These are phyloP conservation scores for Triticum monococcum DNA, from an alignment of 176 grass and related monocot genomes.

Conservation along the genomic window DNA sequence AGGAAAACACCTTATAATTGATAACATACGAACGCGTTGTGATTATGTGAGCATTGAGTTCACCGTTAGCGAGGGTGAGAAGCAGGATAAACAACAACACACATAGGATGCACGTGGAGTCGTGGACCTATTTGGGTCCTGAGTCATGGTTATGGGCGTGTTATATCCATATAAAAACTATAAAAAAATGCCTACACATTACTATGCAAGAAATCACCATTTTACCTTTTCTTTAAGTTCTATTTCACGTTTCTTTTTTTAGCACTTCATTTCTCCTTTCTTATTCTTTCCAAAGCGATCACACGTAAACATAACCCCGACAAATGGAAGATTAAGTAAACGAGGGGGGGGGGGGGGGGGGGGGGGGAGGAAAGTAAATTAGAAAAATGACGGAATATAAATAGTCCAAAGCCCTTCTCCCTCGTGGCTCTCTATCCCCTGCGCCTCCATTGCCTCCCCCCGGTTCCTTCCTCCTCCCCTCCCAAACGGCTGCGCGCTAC, in stretches of 20 bases:
- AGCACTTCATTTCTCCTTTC: neutral
- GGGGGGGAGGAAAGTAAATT: neutral
- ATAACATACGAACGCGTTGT: too few relatives aligned
- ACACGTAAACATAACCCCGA: neutral
- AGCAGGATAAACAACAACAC: too few relatives aligned
- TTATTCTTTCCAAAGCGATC: neutral
- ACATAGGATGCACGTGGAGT: too few relatives aligned
- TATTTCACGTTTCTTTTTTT: neutral
- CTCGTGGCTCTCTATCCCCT: constrained; percentile 11
- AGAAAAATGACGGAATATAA: constrained; percentile 22
- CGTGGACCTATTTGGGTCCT: too few relatives aligned
- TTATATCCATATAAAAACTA: too few relatives aligned
- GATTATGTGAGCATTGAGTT: too few relatives aligned
- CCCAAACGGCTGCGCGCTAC: neutral
- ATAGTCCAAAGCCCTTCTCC: constrained; percentile 30
- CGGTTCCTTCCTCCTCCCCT: neutral
- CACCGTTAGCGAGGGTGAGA: too few relatives aligned
- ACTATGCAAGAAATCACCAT: too few relatives aligned
- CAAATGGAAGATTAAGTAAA: neutral
- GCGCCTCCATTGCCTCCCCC: constrained; percentile 29
- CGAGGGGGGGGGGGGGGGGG: neutral
- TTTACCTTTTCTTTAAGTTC: too few relatives aligned
- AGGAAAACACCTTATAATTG: too few relatives aligned
- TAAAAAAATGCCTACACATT: too few relatives aligned
- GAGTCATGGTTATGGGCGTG: too few relatives aligned